Conservation (phyloP, 2,329 filamentous ascomycete genomes). For the Diaporthe caulivora region DNA sequence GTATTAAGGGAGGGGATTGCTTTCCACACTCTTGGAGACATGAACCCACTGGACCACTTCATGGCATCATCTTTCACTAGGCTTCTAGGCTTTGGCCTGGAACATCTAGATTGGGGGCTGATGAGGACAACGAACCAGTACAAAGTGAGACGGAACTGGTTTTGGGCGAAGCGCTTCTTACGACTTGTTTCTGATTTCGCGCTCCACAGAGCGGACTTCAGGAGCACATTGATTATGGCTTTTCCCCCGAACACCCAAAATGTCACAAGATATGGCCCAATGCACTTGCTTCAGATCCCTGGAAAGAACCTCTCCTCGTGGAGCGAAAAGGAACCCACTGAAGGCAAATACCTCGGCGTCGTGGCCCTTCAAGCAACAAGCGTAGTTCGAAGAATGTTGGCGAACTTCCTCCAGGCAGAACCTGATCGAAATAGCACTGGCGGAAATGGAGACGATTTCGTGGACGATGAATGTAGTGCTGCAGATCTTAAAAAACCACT, state of each 20-base stretch:
- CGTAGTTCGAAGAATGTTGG: background rate
- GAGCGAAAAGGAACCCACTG: too few relatives aligned
- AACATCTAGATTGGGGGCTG: background rate
- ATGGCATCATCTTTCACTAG: background rate
- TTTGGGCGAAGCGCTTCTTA: background rate
- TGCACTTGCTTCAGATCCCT: too few relatives aligned
- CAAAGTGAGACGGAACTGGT: too few relatives aligned
- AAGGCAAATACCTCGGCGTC: background rate
- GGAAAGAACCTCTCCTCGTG: too few relatives aligned
- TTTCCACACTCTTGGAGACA: too few relatives aligned
- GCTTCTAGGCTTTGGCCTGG: background rate
- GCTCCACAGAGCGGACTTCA: background rate
- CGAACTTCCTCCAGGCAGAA: background rate
- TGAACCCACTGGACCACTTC: background rate
- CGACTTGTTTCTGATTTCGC: background rate
- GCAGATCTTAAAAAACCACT: background rate
- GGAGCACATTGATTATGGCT: background rate
- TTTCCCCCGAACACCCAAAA: too few relatives aligned
- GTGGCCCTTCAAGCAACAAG: background rate
- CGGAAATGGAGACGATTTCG: too few relatives aligned
- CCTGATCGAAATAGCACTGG: background rate
- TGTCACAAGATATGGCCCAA: too few relatives aligned
- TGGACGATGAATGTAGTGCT: background rate
- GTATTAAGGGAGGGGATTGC: too few relatives aligned
- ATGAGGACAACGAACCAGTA: too few relatives aligned